These are phyloP conservation scores for Xylaria sp. DNA, from an alignment of 2,329 filamentous ascomycete species.

Conservation along the genomic window DNA sequence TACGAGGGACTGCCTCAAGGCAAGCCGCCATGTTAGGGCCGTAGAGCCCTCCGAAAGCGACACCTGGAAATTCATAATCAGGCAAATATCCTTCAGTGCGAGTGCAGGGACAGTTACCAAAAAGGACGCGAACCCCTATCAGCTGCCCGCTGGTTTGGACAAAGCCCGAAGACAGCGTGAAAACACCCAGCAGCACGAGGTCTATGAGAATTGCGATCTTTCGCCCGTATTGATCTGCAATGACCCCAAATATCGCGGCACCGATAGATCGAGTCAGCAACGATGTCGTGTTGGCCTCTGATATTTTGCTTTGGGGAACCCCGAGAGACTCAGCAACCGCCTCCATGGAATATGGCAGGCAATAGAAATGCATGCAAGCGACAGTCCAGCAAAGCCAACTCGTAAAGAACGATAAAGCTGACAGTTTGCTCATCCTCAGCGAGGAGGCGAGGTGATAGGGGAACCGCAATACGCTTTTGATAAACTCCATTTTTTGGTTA, in stretches of 20 bases:
- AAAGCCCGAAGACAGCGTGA: background rate
- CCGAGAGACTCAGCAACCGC: background rate
- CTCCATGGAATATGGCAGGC: background rate
- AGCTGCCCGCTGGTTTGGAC: background rate
- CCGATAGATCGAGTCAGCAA: background rate
- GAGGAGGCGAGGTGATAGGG: background rate
- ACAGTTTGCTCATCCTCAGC: constrained; percentile 1
- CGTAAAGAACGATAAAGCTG: background rate
- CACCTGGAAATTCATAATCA: background rate
- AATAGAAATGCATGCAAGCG: constrained; percentile 2
- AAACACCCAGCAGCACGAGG: background rate
- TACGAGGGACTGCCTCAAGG: background rate
- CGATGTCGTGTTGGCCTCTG: background rate
- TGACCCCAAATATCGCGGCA: background rate
- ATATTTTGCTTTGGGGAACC: background rate
- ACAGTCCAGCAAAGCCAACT: constrained; percentile 2
- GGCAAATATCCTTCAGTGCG: background rate
- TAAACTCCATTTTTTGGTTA: background rate
- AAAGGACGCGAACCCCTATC: background rate
- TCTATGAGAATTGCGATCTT: constrained; percentile 1
- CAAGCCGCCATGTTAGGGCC: background rate
- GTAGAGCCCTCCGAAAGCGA: background rate
- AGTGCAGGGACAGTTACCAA: background rate
- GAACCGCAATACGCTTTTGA: background rate
- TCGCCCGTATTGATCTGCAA: background rate